Conservation (phyloP, 371 early-diverging fungal genomes). For the Lichtheimia corymbifera region DNA sequence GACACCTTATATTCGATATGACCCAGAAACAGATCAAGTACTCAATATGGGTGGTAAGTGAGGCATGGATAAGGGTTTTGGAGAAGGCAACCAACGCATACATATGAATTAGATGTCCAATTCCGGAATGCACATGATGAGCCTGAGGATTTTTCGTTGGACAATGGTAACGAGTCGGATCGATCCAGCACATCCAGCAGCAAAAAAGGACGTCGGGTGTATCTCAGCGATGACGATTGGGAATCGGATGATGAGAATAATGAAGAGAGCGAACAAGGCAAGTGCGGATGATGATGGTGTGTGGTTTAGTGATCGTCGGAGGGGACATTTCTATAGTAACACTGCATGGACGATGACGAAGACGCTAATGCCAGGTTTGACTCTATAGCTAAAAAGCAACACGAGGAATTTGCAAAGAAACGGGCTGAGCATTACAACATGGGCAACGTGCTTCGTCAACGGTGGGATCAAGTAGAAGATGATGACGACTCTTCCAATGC, state of each 20-base stretch:
- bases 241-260: conserved; percentile 45
- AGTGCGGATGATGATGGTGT: not conserved
- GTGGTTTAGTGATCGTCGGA: not conserved
- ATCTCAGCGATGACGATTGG: conserved; percentile 53
- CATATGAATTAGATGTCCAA: conserved; percentile 6
- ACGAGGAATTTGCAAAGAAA: conserved; percentile 70
- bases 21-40: conserved; percentile 77
- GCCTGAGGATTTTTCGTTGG: conserved; percentile 49
- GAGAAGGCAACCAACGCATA: no score
- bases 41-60: conserved; percentile 47
- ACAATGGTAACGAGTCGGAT: conserved; percentile 46
- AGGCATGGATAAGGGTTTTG: not conserved
- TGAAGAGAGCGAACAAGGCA: conserved; percentile 11
- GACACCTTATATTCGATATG: conserved; percentile 92
- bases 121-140: conserved; percentile 33
- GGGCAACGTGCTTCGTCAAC: conserved; percentile 62
- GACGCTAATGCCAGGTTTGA: not conserved
- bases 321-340: not conserved
- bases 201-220: conserved; percentile 30
- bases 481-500: conserved; percentile 24
- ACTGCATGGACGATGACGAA: not conserved
- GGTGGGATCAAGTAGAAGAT: conserved; percentile 47
- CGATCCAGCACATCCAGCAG: conserved; percentile 38
- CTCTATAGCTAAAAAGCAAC: conserved; percentile 40
- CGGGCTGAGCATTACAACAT: conserved; percentile 87